phyloP scores from a whole-genome alignment of 257 asterid genomes.

The Oldenlandia corymbosa region DNA sequence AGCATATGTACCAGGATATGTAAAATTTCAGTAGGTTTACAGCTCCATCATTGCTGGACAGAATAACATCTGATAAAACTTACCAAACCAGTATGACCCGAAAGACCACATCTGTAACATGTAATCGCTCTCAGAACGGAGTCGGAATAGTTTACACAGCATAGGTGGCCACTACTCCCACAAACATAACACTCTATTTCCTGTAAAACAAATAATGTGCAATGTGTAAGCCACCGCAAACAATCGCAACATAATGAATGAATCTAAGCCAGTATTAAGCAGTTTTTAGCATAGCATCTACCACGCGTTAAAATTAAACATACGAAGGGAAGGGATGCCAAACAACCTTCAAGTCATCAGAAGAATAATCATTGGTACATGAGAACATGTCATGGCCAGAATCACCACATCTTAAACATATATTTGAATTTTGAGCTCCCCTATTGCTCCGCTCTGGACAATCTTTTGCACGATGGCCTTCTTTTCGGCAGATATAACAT shows the following conservation, averaged over 20 bases:
- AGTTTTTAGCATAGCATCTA: slow-evolving; percentile 7
- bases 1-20: too few relatives aligned
- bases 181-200: slow-evolving; percentile 77
- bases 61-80: slow-evolving; percentile 23
- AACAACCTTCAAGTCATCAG: slow-evolving; percentile 75
- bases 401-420: slow-evolving; percentile 85
- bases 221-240: not conserved
- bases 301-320: not conserved
- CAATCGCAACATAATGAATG: not conserved
- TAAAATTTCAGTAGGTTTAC: not conserved
- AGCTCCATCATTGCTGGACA: not conserved
- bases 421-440: slow-evolving; percentile 34
- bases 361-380: slow-evolving; percentile 57
- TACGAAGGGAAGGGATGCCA: not conserved
- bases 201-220: slow-evolving; percentile 31
- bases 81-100: slow-evolving; percentile 93
- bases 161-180: slow-evolving; percentile 72
- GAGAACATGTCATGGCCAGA: slow-evolving; percentile 78
- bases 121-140: slow-evolving; percentile 51
- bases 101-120: slow-evolving; percentile 83
- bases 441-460: slow-evolving; percentile 55
- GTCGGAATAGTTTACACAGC: slow-evolving; percentile 55
- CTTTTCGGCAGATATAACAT: slow-evolving; percentile 80
- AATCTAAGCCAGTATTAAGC: not conserved
- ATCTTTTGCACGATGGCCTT: slow-evolving; percentile 91